A percentile compares a stretch with the other conserved stretches of the same genome.
Conservation (phyloP, 805 yeast genomes). For the Cyberlindnera bimundalis region DNA sequence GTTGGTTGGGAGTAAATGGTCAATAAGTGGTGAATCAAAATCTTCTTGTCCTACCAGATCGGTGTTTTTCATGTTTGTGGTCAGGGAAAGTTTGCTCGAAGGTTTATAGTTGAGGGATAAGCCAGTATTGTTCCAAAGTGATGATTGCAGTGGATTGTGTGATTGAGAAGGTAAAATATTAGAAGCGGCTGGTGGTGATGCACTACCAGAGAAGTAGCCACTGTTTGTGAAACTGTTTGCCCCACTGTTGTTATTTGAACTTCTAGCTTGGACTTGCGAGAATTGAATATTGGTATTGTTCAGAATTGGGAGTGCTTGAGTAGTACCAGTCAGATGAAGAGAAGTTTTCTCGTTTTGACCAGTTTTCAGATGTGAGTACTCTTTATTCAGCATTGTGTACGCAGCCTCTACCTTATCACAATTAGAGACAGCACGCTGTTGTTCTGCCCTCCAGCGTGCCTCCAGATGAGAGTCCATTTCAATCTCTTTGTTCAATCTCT, state of each 20-base stretch:
- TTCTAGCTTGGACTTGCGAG: constrained; percentile 1
- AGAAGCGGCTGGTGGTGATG: constrained; percentile 6
- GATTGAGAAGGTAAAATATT: constrained; percentile 2
- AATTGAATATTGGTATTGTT: neutral
- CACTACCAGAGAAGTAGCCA: constrained; percentile 5
- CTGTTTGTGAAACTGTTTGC: constrained; percentile 2
- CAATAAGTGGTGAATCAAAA: constrained; percentile 32
- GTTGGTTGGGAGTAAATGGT: constrained; percentile 35
- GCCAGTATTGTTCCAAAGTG: constrained; percentile 13
- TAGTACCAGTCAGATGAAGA: neutral
- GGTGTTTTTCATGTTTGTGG: constrained; percentile 9
- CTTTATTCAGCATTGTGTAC: constrained; percentile 17
- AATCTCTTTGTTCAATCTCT: constrained; percentile 27
- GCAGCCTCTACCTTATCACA: constrained; percentile 24
- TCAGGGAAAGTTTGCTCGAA: constrained; percentile 8
- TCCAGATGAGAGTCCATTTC: constrained; percentile 34
- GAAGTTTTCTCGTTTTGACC: constrained; percentile 1
- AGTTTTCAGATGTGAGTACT: constrained; percentile 15
- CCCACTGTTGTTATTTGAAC: constrained; percentile 1
- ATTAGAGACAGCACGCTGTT: constrained; percentile 34
- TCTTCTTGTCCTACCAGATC: constrained; percentile 23
- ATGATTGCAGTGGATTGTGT: constrained; percentile 1
- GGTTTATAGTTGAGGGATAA: constrained; percentile 7
- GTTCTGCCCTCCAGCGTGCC: constrained; percentile 38
- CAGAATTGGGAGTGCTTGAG: neutral